Evolutionary conservation across 176 grass and related monocot species (phyloP), one percentile per base, ranked within the genome.

Genomic region (Ensete ventricosum): DNA sequence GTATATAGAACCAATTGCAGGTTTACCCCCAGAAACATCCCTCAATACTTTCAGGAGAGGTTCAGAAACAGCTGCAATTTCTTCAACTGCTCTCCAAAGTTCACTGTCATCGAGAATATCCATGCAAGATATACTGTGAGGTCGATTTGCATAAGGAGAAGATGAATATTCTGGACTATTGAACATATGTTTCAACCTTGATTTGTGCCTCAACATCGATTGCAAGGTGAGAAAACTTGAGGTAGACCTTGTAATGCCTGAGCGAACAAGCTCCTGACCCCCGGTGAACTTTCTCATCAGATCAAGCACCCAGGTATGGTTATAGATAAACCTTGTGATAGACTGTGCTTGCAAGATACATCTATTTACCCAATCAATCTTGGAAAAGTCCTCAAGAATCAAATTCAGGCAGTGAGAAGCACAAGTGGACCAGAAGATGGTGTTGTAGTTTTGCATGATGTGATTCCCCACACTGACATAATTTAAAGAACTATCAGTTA

Each of bases 151-250:
- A 62, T 89, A 99, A 24, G 86, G 58, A 14, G 95, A 99, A 54
- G 86, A 80, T 64, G 86, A 83, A 76, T 82, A 99, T 9, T 99
- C 90, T 75, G 90, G 64, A 60, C 88, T 76, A 72, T 83, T 92
- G 62, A 99, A 99, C 90, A 94, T 91, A 80, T 94, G 86, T 66
- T 94, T 99, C 79, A 98, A 80, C 76, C 89, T 93, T 78, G 84
- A 67, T 78, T 82, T 84, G 50, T 93, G 84, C 55, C 70, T 93
- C 79, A 93, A 69, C 71, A 98, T 81, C 12, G 85, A 90, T 74
- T 98, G 86, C 54, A 98, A 73, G 5, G 94, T 91, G 59, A 98
- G 90, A 73, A 98, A 90, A 82, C 85, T 89, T 55, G 90, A 91
- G 53, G 92, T 77, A 68, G 84, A 83, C 81, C 88, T 98, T 60